Base-by-base conservation (phyloP, 345 rosid species). In the Pistacia integerrima region DNA sequence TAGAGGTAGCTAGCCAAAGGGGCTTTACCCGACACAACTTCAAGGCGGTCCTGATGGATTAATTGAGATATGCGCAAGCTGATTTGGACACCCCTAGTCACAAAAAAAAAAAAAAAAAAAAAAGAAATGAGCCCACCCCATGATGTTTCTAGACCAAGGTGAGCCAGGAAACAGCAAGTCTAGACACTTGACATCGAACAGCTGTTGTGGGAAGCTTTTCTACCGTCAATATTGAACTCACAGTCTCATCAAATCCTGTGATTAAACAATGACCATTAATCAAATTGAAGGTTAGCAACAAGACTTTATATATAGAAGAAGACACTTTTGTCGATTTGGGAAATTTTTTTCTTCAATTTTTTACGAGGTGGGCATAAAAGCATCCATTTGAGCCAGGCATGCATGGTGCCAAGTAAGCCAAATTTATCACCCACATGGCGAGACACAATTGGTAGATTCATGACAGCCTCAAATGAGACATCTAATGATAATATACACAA, bases 381-480 rank as follows among this genome's bases (percentile, higher is more conserved):
- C 82, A 68, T 74, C 84, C 76, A 75, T 84, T 73, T 71, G 77
- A 76, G 64, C 90, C 91, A 83, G 79, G 69, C 55, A 74, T 18
- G 64, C 35, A 35, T 22, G 74, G 65, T 52, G 82, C 82, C 85
- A 69, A 69, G 60, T 59, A 60, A 72, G 72, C 82, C 76, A 84
- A 84, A 78, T 89, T 41, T 84, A 90, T 82, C 90, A 72, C 85
- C 89, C 93, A 95, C 87, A 68, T 89, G 97, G 86, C 88, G 0
- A 20, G 20, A 18, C 17, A 48, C 38, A 0, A 85, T 90, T 92
- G 83, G 91, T 66, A 38, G 78, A 76, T 46, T 4, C 83, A 84
- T 78, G 59, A 82, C 87, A 88, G 84, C 99, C 99, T 88, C 92
- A 92, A 89, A 88, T 75, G 79, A 79, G 87, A 87, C 86, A 92